A percentile compares a stretch with the other conserved stretches of the same genome.
These are phyloP conservation scores for Diplotaxis tenuifolia DNA, from an alignment of 345 rosid species.

Conservation along the genomic window DNA sequence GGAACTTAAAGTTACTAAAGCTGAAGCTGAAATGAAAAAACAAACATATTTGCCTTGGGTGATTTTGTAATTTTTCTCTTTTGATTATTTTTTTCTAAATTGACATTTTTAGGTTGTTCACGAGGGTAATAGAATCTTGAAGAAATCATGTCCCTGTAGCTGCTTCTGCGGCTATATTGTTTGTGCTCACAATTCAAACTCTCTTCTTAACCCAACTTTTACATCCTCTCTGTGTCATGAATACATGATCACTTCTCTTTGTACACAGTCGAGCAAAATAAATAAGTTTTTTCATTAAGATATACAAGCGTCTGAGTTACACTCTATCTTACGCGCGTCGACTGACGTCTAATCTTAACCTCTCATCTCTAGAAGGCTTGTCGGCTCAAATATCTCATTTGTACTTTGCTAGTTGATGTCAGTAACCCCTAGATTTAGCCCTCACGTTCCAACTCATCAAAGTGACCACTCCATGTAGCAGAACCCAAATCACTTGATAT, in stretches of 20 bases:
- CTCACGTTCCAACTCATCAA: not conserved
- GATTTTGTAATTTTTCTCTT: conserved; percentile 9
- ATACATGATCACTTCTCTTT: no score
- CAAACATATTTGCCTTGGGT: not conserved
- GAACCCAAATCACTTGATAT: not conserved
- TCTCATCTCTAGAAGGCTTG: conserved; percentile 26
- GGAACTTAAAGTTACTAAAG: conserved; percentile 8
- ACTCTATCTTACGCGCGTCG: conserved; percentile 46
- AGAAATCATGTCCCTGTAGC: not conserved
- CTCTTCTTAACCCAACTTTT: no score
- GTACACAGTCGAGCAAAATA: no score
- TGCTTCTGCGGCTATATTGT: not conserved
- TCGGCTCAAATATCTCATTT: not conserved
- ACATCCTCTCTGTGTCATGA: no score
- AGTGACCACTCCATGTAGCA: not conserved
- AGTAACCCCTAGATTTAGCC: not conserved
- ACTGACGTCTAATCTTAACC: conserved; percentile 18
- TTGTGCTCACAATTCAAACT: not conserved
- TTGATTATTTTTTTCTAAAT: conserved; percentile 15
- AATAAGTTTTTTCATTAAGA: no score
- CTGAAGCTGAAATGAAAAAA: conserved; percentile 7
- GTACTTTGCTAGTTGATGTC: not conserved
- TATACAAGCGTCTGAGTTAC: no score
- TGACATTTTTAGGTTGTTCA: conserved; percentile 24
- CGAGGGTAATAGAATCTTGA: conserved; percentile 24